Evolutionary conservation across 768 basidiomycete species (phyloP).

Genomic region (Holtermannia corniformis): DNA sequence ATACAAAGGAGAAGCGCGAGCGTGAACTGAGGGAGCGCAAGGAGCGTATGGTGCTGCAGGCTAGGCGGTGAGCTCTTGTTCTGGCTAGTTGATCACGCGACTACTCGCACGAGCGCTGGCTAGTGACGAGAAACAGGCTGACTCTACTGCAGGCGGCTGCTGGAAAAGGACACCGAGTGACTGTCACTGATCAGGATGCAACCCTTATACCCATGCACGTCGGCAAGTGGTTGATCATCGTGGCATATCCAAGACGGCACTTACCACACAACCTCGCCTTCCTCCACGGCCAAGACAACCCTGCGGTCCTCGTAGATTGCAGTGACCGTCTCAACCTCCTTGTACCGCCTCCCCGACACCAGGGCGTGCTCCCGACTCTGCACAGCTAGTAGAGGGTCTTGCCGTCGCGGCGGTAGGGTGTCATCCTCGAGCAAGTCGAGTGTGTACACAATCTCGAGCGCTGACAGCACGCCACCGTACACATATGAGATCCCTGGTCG

Average conservation of each 20-base stretch:
- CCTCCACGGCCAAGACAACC: constrained; percentile 12
- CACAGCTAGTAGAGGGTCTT: constrained; percentile 23
- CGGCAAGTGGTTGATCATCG: too few species aligned
- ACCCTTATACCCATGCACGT: too few species aligned
- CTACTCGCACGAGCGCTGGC: neutral
- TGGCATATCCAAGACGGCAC: neutral
- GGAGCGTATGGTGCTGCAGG: constrained; percentile 39
- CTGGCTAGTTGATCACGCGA: neutral
- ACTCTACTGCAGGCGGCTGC: neutral
- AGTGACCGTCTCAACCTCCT: constrained; percentile 26
- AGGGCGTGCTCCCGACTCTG: neutral
- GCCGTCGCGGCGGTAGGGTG: constrained; percentile 9
- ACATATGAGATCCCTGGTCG: constrained; percentile 78
- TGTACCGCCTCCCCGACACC: constrained; percentile 11
- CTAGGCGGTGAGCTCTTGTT: constrained; percentile 32
- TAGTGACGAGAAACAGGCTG: too few species aligned
- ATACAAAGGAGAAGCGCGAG: constrained; percentile 32
- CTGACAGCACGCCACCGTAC: constrained; percentile 85
- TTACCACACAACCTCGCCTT: constrained; percentile 10
- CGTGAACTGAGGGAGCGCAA: constrained; percentile 34
- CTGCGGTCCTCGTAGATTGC: constrained; percentile 18
- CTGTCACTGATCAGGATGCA: too few species aligned
- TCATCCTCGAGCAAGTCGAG: constrained; percentile 52
- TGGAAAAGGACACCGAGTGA: neutral
- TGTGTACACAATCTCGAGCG: constrained; percentile 75